phyloP scores from a whole-genome alignment of 225 moss, liverwort and hornwort species.

The Polytrichum formosum region DNA sequence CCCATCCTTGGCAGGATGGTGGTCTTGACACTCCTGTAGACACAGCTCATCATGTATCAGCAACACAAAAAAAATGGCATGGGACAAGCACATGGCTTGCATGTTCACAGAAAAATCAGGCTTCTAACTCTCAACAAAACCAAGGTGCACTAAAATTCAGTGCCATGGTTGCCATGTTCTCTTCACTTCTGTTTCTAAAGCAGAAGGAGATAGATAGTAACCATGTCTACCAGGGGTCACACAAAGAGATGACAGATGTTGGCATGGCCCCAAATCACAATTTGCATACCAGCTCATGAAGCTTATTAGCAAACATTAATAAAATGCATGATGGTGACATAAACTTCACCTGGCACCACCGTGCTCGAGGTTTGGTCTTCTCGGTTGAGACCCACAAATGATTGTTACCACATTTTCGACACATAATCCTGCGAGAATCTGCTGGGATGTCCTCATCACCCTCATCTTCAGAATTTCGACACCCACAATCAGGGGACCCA shows the following conservation, averaged over 20 bases:
- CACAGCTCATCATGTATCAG: background rate
- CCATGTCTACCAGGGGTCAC: background rate
- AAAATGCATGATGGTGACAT: background rate
- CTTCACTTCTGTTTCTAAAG: too few species aligned
- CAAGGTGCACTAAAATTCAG: too few species aligned
- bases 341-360: conserved; percentile 90
- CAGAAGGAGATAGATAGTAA: background rate
- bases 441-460: conserved; percentile 73
- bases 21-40: conserved; percentile 90
- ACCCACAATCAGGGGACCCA: conserved; percentile 87
- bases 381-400: conserved; percentile 84
- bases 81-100: too few species aligned
- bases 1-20: conserved; percentile 95
- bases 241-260: background rate
- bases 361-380: conserved; percentile 81
- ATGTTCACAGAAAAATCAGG: too few species aligned
- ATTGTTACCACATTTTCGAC: conserved; percentile 82
- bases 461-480: conserved; percentile 85
- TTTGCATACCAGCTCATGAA: too few species aligned
- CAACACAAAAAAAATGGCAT: background rate
- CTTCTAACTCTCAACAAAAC: too few species aligned
- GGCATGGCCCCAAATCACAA: background rate
- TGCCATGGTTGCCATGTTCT: too few species aligned
- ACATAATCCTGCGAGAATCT: conserved; percentile 83
- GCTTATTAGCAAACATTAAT: background rate